phyloP scores from a whole-genome alignment of 2,329 filamentous ascomycete genomes.

The Trichoderma afroharzianum region DNA sequence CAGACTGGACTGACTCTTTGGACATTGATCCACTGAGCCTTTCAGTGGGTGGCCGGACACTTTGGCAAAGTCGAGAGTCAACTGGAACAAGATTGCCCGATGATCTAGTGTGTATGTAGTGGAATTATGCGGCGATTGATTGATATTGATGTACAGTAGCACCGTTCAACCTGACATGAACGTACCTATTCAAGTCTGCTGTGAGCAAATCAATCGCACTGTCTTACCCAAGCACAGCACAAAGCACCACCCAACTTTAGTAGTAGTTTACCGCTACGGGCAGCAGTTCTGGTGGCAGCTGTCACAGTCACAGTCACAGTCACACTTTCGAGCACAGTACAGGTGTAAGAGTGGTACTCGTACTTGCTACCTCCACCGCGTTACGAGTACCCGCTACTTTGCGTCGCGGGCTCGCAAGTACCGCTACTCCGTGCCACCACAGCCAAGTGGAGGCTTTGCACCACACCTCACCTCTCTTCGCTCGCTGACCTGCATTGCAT shows the following conservation, averaged over 20 bases:
- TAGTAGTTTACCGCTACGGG: not conserved
- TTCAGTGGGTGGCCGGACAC: not conserved
- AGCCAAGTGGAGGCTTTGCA: conserved; percentile 12
- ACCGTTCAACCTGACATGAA: not conserved
- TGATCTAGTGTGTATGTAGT: not conserved
- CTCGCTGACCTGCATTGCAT: conserved; percentile 18
- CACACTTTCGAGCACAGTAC: not conserved
- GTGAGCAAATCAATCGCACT: not conserved
- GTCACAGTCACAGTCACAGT: not conserved
- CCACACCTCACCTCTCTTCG: conserved; percentile 16
- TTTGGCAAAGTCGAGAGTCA: not conserved
- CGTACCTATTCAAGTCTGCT: too few species aligned
- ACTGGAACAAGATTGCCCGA: not conserved
- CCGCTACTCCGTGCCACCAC: not conserved
- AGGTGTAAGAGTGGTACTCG: not conserved
- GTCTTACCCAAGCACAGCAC: not conserved
- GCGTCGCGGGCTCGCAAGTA: not conserved
- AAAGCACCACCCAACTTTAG: not conserved
- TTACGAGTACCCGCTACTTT: not conserved
- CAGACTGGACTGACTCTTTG: not conserved
- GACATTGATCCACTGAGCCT: not conserved
- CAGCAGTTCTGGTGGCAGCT: not conserved
- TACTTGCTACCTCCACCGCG: not conserved
- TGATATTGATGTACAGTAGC: not conserved
- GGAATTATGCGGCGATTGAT: not conserved